Conservation (phyloP, 2,329 filamentous ascomycete species). For the Penicillium decumbens region DNA sequence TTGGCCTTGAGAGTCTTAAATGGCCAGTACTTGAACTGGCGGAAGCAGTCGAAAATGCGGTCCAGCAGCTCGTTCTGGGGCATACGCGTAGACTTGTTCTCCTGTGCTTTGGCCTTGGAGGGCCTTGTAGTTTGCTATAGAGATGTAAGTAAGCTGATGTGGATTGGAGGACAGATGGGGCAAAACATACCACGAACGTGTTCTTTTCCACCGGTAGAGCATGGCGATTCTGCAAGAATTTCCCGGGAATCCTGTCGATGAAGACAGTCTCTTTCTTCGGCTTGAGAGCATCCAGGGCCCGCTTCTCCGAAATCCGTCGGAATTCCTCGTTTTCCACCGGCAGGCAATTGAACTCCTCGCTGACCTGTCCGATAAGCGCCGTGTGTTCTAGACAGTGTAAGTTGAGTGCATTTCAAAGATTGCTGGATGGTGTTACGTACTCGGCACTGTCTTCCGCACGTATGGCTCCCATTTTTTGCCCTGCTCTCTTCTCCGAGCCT, state of each 20-base stretch:
- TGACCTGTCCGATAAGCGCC: conserved; percentile 65
- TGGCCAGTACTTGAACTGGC: conserved; percentile 86
- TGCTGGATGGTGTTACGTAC: conserved; percentile 38
- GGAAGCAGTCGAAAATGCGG: conserved; percentile 76
- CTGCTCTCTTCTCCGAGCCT: conserved; percentile 44
- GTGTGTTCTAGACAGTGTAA: conserved; percentile 62
- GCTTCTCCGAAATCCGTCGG: conserved; percentile 55
- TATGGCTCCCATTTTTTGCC: conserved; percentile 58
- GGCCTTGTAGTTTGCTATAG: conserved; percentile 48
- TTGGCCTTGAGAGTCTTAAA: conserved; percentile 75
- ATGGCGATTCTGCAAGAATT: conserved; percentile 57
- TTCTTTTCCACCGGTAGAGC: conserved; percentile 43
- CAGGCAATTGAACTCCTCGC: conserved; percentile 70
- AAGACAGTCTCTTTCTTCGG: conserved; percentile 55
- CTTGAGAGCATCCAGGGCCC: conserved; percentile 57
- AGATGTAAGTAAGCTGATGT: conserved; percentile 21
- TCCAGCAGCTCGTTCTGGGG: conserved; percentile 83
- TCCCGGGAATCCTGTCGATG: conserved; percentile 42
- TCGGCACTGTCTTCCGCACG: conserved; percentile 60
- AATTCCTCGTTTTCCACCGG: conserved; percentile 69
- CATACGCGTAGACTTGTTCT: conserved; percentile 86
- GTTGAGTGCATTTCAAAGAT: neutral
- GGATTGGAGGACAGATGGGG: neutral
- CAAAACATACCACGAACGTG: conserved; percentile 41
- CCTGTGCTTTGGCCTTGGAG: conserved; percentile 53